Conservation (phyloP, 2,329 filamentous ascomycete species). For the Aspergillus uvarum region DNA sequence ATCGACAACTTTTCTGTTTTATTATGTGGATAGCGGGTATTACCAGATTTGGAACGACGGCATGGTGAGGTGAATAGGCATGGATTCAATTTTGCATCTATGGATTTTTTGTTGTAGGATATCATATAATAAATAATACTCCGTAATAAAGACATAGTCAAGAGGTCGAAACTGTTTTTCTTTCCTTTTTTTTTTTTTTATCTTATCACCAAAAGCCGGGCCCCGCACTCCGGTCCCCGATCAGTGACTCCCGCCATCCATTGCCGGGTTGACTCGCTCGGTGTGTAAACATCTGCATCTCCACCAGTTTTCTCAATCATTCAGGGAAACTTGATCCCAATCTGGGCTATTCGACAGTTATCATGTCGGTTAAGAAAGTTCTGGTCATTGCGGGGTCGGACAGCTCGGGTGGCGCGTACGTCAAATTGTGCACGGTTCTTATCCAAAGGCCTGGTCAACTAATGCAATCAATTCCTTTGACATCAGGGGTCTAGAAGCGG, state of each 20-base stretch:
- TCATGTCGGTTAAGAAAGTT: constrained; percentile 54
- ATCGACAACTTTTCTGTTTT: constrained; percentile 4
- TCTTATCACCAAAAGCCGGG: background rate
- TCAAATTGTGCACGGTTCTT: constrained; percentile 23
- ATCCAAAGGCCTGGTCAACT: constrained; percentile 6
- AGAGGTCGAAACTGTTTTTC: no score
- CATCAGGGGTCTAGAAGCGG: constrained; percentile 82
- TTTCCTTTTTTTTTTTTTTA: constrained; percentile 3
- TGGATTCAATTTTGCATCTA: constrained; percentile 8
- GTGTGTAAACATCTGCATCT: background rate
- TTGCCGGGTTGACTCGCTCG: background rate
- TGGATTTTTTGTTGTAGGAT: background rate
- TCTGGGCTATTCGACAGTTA: constrained; percentile 6
- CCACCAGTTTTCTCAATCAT: background rate
- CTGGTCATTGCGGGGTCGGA: constrained; percentile 86
- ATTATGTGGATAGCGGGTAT: constrained; percentile 13
- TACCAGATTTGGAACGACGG: constrained; percentile 14
- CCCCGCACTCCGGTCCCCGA: constrained; percentile 14
- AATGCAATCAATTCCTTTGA: constrained; percentile 18
- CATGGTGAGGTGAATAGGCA: constrained; percentile 11
- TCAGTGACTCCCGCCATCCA: background rate
- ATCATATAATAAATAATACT: background rate
- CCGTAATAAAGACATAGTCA: no score
- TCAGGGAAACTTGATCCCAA: background rate
- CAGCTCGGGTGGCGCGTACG: constrained; percentile 85